phyloP scores from a whole-genome alignment of 805 yeast species.

The Wickerhamiella nectarea region DNA sequence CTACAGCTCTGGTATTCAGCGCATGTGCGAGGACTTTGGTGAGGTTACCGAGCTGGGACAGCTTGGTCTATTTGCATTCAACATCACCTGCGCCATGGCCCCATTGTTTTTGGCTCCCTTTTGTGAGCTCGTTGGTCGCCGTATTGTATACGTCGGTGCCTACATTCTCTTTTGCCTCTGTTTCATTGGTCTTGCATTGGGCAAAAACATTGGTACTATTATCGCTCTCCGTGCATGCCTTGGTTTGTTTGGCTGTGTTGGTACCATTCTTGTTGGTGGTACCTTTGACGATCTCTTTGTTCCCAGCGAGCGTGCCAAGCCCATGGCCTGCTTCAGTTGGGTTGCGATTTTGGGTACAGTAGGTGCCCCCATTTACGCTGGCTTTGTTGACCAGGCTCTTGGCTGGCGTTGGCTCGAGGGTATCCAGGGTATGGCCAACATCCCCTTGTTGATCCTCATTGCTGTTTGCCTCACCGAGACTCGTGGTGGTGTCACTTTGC shows the following conservation, averaged over 20 bases:
- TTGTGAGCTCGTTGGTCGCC: constrained; percentile 46
- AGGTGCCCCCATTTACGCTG: constrained; percentile 49
- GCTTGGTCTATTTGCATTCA: constrained; percentile 42
- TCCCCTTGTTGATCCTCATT: constrained; percentile 37
- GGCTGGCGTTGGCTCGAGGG: constrained; percentile 65
- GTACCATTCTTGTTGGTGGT: constrained; percentile 67
- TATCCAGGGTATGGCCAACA: constrained; percentile 49
- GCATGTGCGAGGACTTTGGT: constrained; percentile 53
- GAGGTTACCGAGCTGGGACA: constrained; percentile 50
- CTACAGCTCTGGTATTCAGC: constrained; percentile 71
- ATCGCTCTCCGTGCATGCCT: constrained; percentile 51
- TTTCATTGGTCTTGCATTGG: constrained; percentile 35
- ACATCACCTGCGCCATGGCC: constrained; percentile 50
- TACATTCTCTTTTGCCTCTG: constrained; percentile 33
- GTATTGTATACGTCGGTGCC: constrained; percentile 37
- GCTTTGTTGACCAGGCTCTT: constrained; percentile 45
- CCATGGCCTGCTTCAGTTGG: constrained; percentile 52
- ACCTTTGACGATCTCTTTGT: constrained; percentile 57
- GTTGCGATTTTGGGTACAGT: constrained; percentile 53
- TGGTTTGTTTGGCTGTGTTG: constrained; percentile 64
- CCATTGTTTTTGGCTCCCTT: constrained; percentile 48
- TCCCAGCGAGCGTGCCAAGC: constrained; percentile 47
- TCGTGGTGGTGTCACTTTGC: constrained; percentile 39
- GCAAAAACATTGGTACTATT: constrained; percentile 47
- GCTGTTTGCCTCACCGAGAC: constrained; percentile 47